Percentiles rank a stretch among this genome's conserved stretches.
phyloP scores from a whole-genome alignment of 345 rosid genomes.

The Rhizophora apiculata region DNA sequence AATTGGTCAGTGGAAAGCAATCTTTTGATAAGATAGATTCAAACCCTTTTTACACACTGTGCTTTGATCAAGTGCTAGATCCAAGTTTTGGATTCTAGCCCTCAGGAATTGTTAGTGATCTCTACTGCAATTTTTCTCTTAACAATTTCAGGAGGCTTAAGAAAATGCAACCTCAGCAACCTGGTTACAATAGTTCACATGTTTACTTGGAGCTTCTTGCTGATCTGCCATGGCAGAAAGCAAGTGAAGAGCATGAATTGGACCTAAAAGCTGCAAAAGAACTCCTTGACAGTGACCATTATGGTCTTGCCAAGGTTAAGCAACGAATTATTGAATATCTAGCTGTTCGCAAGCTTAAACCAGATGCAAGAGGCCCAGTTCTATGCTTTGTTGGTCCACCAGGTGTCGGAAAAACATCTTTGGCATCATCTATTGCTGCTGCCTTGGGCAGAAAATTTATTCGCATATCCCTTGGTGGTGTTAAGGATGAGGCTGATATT shows the following conservation, averaged over 20 bases:
- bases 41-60: neutral
- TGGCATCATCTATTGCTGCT: constrained; percentile 93
- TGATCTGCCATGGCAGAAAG: constrained; percentile 95
- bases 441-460: constrained; percentile 93
- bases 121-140: constrained; percentile 1
- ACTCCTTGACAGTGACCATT: constrained; percentile 91
- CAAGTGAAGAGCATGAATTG: constrained; percentile 78
- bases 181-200: constrained; percentile 95
- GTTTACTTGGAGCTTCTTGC: constrained; percentile 96
- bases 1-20: neutral
- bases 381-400: constrained; percentile 99
- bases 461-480: constrained; percentile 97
- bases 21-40: neutral
- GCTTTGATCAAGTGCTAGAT: constrained; percentile 2
- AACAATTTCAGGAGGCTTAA: constrained; percentile 73
- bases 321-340: constrained; percentile 95
- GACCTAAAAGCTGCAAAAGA: constrained; percentile 89
- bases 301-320: constrained; percentile 87
- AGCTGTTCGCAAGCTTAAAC: constrained; percentile 99
- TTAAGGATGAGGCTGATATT: constrained; percentile 98
- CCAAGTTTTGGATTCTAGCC: neutral
- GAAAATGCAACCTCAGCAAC: constrained; percentile 99
- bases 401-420: constrained; percentile 98
- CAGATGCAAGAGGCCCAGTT: constrained; percentile 98
- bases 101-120: constrained; percentile 8